These are phyloP conservation scores for Auriculariales sp. DNA, from an alignment of 768 basidiomycete species.

Conservation along the genomic window DNA sequence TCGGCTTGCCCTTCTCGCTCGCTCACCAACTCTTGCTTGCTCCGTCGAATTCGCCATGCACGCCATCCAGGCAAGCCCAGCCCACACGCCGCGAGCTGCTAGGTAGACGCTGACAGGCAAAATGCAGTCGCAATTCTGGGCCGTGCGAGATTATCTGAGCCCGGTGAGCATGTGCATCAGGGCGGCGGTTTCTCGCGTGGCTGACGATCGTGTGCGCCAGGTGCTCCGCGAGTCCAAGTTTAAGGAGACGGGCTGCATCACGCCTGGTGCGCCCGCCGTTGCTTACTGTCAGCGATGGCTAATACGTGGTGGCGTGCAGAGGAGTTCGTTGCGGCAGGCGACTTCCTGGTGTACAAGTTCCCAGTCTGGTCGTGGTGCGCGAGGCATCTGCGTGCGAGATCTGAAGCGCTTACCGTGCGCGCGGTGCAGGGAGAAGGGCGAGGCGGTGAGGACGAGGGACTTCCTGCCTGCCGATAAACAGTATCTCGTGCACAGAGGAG, in stretches of 20 bases:
- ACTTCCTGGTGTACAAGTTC: slow-evolving; percentile 96
- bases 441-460: slow-evolving; percentile 70
- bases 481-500: slow-evolving; percentile 84
- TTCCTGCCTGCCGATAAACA: slow-evolving; percentile 94
- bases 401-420: neutral
- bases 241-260: slow-evolving; percentile 95
- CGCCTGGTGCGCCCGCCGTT: slow-evolving; percentile 48
- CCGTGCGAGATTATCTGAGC: slow-evolving; percentile 85
- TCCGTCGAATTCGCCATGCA: slow-evolving; percentile 9
- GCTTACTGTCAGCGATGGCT: neutral
- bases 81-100: neutral
- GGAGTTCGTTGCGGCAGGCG: slow-evolving; percentile 96
- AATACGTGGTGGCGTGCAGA: slow-evolving; percentile 31
- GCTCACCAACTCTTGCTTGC: too few relatives aligned
- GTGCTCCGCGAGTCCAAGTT: slow-evolving; percentile 97
- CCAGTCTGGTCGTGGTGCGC: slow-evolving; percentile 92
- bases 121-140: slow-evolving; percentile 77
- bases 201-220: slow-evolving; percentile 26
- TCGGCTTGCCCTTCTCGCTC: too few relatives aligned
- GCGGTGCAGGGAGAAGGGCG: slow-evolving; percentile 74
- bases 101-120: slow-evolving; percentile 6
- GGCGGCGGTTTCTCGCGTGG: slow-evolving; percentile 11
- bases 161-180: slow-evolving; percentile 42
- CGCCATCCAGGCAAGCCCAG: slow-evolving; percentile 9
- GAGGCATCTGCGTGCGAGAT: neutral